These are phyloP conservation scores for Exophiala dermatitidis DNA, from an alignment of 2,329 filamentous ascomycete species.

Conservation along the genomic window DNA sequence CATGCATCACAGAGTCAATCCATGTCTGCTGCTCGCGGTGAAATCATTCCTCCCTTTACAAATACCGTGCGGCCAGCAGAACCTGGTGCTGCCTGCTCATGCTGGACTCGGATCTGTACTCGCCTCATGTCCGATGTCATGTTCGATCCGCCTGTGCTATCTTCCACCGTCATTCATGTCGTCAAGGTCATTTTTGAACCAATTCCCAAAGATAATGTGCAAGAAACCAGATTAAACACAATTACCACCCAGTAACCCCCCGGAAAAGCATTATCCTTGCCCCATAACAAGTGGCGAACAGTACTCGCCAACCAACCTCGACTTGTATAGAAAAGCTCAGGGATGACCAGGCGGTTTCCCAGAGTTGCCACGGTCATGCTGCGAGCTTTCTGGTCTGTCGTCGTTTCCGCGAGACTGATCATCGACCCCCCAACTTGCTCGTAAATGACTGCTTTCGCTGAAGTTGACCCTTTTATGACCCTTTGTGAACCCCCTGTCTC, in stretches of 20 bases:
- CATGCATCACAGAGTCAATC: too few relatives aligned
- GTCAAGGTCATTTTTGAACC: background rate
- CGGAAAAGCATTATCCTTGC: background rate
- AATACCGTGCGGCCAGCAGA: background rate
- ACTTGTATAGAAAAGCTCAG: slow-evolving; percentile 2
- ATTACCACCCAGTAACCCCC: background rate
- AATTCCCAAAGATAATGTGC: slow-evolving; percentile 1
- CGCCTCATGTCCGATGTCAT: background rate
- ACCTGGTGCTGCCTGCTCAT: background rate
- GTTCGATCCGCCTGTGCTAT: background rate
- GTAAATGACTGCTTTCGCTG: slow-evolving; percentile 22
- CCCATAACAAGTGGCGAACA: background rate
- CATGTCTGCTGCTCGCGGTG: too few relatives aligned
- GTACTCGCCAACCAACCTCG: too few relatives aligned
- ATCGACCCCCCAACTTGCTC: slow-evolving; percentile 13
- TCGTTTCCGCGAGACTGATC: slow-evolving; percentile 15
- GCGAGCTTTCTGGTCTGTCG: slow-evolving; percentile 14
- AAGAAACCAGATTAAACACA: slow-evolving; percentile 1
- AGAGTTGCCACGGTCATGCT: slow-evolving; percentile 7
- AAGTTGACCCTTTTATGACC: slow-evolving; percentile 27
- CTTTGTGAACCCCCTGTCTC: slow-evolving; percentile 8
- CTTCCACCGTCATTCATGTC: background rate
- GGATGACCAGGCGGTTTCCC: slow-evolving; percentile 23
- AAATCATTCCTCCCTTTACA: background rate
- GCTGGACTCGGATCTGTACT: background rate